Conservation (phyloP, 2,329 filamentous ascomycete species). For the Aspergillus viridinutans region DNA sequence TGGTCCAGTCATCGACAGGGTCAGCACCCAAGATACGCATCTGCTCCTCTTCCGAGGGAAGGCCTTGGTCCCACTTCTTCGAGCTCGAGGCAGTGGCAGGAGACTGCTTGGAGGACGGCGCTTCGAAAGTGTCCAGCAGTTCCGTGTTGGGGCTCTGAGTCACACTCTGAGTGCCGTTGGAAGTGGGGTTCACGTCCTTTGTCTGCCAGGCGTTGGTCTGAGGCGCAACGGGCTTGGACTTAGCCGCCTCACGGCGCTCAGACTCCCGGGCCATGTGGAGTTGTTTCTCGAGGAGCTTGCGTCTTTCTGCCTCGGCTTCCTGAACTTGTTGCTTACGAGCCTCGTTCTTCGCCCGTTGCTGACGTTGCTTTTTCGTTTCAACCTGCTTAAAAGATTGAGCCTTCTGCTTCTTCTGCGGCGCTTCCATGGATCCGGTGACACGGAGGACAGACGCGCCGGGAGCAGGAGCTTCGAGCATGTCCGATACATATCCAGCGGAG, state of each 20-base stretch:
- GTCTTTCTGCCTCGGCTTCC: conserved; percentile 73
- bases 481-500: conserved; percentile 65
- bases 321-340: conserved; percentile 70
- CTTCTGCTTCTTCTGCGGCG: conserved; percentile 55
- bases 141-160: conserved; percentile 19
- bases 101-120: conserved; percentile 11
- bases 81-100: conserved; percentile 18
- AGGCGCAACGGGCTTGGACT: conserved; percentile 44
- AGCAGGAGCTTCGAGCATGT: conserved; percentile 79
- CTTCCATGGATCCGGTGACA: conserved; percentile 64
- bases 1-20: conserved; percentile 55
- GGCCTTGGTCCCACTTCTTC: conserved; percentile 44
- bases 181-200: conserved; percentile 28
- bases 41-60: conserved; percentile 60
- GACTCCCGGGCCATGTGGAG: conserved; percentile 74
- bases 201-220: conserved; percentile 52
- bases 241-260: conserved; percentile 70
- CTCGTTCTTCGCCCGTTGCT: conserved; percentile 86
- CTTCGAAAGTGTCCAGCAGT: conserved; percentile 43
- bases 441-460: conserved; percentile 71
- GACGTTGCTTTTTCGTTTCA: conserved; percentile 92
- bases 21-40: conserved; percentile 48
- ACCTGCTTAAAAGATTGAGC: conserved; percentile 59
- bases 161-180: conserved; percentile 20
- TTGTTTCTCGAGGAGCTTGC: conserved; percentile 74